These are phyloP conservation scores for Beta macrorhiza DNA, from an alignment of 179 eudicot genomes.

Conservation along the genomic window DNA sequence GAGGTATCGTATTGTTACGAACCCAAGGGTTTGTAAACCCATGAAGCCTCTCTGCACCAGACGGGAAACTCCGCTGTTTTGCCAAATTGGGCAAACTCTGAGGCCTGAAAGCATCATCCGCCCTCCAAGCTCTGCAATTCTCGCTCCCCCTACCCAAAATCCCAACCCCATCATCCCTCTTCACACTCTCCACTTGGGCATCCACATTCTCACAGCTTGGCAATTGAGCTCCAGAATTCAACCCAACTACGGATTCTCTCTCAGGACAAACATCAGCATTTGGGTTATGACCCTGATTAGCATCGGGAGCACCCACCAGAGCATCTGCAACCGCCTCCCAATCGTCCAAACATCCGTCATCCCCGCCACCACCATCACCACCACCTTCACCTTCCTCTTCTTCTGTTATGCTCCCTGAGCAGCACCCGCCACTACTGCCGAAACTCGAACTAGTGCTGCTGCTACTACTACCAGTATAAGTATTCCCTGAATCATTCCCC, in stretches of 20 bases:
- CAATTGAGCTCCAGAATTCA: conserved; percentile 24
- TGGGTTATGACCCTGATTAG: conserved; percentile 35
- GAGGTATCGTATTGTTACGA: conserved; percentile 32
- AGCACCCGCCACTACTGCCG: conserved; percentile 54
- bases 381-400: conserved; percentile 57
- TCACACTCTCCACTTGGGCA: conserved; percentile 25
- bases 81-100: conserved; percentile 74
- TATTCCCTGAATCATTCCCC: conserved; percentile 46
- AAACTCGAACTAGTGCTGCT: conserved; percentile 46
- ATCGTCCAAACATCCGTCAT: conserved; percentile 77
- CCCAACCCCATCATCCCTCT: conserved; percentile 35
- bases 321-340: conserved; percentile 97
- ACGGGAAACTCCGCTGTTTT: conserved; percentile 71
- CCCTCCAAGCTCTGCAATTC: conserved; percentile 65
- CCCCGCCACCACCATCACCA: conserved; percentile 49
- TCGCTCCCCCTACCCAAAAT: conserved; percentile 30
- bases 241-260: conserved; percentile 16
- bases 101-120: conserved; percentile 84
- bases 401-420: conserved; percentile 53
- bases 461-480: conserved; percentile 51
- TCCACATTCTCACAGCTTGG: conserved; percentile 13
- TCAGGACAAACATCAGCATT: conserved; percentile 16
- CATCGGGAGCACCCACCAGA: conserved; percentile 49
- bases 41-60: conserved; percentile 42
- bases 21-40: conserved; percentile 50